Evolutionary conservation across 305 asterid genomes (phyloP), one percentile per base, ranked within the genome.

Genomic region (Fraxinus platypoda): DNA sequence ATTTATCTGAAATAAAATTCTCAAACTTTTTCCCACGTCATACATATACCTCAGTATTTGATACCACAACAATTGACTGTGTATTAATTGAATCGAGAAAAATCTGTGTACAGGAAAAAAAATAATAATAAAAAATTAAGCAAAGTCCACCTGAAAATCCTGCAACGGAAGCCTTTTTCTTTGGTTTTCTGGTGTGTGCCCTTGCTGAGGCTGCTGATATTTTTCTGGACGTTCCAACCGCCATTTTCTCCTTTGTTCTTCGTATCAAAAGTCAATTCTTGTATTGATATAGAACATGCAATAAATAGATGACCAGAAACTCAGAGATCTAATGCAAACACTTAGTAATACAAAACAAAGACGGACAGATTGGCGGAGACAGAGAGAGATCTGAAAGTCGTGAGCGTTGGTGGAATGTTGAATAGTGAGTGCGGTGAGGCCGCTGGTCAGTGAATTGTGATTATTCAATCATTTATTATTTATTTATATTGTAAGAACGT

Each of bases 121-220:
- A 25, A 21, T n/a, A n/a, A n/a, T n/a, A n/a, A n/a, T n/a, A n/a
- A n/a, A n/a, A 43, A 37, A 11, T 15, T 3, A 34, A 62, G 15
- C 8, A 64, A 81, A 52, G 76, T 74, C 46, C 37, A 94, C 99
- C 96, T 72, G 93, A 85, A 83, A 89, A 82, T 26, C 68, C 41
- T 0, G 89, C 85, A 64, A 89, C n/a, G 76, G 86, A 83, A 73
- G 86, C n/a, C 34, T 85, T 87, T 1, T 84, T 64, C 54, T 86
- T 93, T 25, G 97, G 81, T 85, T 77, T 95, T 59, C 98, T 90
- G 28, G 99, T 95, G 83, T 94, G 97, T 21, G 97, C 88, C 80
- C 99, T 89, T 7, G 99, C 97, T 21, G 98, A 94, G 82, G 99
- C 97, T 21, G 98, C 97, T 57, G 97, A 91, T 46, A 95, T 88